A percentile compares a stretch with the other conserved stretches of the same genome.
Conservation (phyloP, 257 asterid species). For the Przewalskia tangutica region DNA sequence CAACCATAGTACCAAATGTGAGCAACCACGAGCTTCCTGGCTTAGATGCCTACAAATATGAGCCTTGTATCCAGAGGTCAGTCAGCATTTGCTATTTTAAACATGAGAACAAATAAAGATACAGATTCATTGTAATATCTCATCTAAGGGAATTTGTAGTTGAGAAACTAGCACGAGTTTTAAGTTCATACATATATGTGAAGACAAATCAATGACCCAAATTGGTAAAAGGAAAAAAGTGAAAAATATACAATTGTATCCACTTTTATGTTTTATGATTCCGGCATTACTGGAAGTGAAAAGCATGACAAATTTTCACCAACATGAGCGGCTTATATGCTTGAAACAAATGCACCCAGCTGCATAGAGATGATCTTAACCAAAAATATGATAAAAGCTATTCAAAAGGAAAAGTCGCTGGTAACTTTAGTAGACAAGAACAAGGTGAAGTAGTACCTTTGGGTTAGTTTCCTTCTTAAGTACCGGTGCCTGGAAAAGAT, state of each 20-base stretch:
- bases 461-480: slow-evolving; percentile 68
- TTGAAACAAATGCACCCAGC: neutral
- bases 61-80: slow-evolving; percentile 50
- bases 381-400: neutral
- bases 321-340: neutral
- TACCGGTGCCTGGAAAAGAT: slow-evolving; percentile 76
- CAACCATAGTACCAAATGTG: slow-evolving; percentile 73
- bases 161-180: neutral
- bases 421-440: neutral
- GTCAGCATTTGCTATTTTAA: slow-evolving; percentile 17
- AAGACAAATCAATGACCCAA: neutral
- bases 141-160: too few relatives aligned
- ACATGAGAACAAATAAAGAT: neutral
- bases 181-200: neutral
- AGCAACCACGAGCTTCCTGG: slow-evolving; percentile 88
- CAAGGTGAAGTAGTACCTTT: slow-evolving; percentile 33
- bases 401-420: neutral
- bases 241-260: neutral
- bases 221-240: neutral
- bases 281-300: neutral
- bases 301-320: neutral
- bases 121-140: neutral
- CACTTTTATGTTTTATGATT: neutral
- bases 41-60: slow-evolving; percentile 85
- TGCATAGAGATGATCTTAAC: neutral